Conservation (phyloP, 2,329 filamentous ascomycete species). For the Podosphaera leucotricha region DNA sequence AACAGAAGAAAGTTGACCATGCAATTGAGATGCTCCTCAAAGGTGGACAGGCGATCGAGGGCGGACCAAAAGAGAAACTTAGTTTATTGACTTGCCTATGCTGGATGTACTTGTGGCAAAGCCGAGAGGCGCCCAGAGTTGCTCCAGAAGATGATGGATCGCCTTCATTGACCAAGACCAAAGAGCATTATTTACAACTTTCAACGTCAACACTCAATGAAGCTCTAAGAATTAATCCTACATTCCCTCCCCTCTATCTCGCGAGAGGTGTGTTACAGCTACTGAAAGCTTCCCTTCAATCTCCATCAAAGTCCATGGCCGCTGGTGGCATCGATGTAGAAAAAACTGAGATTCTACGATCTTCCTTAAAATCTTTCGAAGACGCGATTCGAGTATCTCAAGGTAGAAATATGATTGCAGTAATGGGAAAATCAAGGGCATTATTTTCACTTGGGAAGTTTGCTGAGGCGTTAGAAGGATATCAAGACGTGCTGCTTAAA, state of each 20-base stretch:
- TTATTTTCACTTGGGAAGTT: slow-evolving; percentile 73
- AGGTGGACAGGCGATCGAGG: slow-evolving; percentile 34
- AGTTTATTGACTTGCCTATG: slow-evolving; percentile 42
- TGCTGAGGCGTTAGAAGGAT: slow-evolving; percentile 56
- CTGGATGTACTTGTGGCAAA: slow-evolving; percentile 50
- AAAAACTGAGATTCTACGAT: slow-evolving; percentile 53
- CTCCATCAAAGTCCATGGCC: slow-evolving; percentile 42
- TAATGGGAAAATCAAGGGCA: slow-evolving; percentile 71
- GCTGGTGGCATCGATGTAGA: slow-evolving; percentile 46
- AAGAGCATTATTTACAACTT: slow-evolving; percentile 75
- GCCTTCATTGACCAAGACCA: slow-evolving; percentile 57
- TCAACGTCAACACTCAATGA: slow-evolving; percentile 89
- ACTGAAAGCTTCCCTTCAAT: slow-evolving; percentile 63
- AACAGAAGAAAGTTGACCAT: slow-evolving; percentile 81
- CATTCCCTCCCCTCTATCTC: slow-evolving; percentile 74
- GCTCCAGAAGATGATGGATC: slow-evolving; percentile 37
- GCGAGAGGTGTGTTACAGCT: slow-evolving; percentile 77
- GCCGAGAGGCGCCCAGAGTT: slow-evolving; percentile 41
- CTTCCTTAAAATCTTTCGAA: slow-evolving; percentile 81
- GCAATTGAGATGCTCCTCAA: slow-evolving; percentile 48
- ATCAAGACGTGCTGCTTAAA: slow-evolving; percentile 68
- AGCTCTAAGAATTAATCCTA: slow-evolving; percentile 78
- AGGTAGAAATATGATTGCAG: slow-evolving; percentile 73
- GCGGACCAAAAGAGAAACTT: slow-evolving; percentile 39
- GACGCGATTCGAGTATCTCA: slow-evolving; percentile 71